A percentile compares a stretch with the other conserved stretches of the same genome.
Evolutionary conservation across 805 yeast species (phyloP).

Genomic region (Monosporozyma unispora): DNA sequence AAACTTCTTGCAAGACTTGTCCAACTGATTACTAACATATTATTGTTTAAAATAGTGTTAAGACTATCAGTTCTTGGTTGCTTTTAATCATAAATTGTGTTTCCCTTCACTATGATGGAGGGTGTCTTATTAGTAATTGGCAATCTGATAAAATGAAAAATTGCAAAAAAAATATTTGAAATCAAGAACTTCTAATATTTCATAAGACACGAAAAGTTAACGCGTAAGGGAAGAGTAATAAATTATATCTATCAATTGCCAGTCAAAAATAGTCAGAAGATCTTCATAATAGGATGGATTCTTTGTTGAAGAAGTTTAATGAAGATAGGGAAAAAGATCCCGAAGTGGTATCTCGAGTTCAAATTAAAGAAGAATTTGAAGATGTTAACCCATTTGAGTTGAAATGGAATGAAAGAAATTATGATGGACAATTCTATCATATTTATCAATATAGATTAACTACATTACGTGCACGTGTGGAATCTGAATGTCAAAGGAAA

Average conservation of each 20-base stretch:
- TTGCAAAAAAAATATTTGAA: too few relatives aligned
- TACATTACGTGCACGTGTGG: conserved; percentile 38
- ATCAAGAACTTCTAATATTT: too few relatives aligned
- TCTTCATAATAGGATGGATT: too few relatives aligned
- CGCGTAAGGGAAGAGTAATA: neutral
- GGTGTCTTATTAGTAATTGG: neutral
- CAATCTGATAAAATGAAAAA: neutral
- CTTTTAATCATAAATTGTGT: too few relatives aligned
- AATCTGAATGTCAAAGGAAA: conserved; percentile 37
- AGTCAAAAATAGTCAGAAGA: neutral
- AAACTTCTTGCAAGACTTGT: neutral
- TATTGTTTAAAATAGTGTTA: too few relatives aligned
- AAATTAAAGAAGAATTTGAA: conserved; percentile 10
- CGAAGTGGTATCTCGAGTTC: conserved; percentile 9
- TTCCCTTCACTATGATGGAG: neutral
- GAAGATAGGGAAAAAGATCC: conserved; percentile 10
- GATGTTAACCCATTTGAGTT: conserved; percentile 18
- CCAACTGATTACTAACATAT: too few relatives aligned
- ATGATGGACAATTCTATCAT: conserved; percentile 48
- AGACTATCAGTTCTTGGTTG: too few relatives aligned
- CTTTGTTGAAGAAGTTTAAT: conserved; percentile 10
- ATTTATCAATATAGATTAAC: conserved; percentile 47
- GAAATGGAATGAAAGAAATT: conserved; percentile 33
- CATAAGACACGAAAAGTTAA: neutral
- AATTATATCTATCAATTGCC: neutral